Evolutionary conservation across 805 yeast species (phyloP).

Genomic region (Yarrowia hollandica): DNA sequence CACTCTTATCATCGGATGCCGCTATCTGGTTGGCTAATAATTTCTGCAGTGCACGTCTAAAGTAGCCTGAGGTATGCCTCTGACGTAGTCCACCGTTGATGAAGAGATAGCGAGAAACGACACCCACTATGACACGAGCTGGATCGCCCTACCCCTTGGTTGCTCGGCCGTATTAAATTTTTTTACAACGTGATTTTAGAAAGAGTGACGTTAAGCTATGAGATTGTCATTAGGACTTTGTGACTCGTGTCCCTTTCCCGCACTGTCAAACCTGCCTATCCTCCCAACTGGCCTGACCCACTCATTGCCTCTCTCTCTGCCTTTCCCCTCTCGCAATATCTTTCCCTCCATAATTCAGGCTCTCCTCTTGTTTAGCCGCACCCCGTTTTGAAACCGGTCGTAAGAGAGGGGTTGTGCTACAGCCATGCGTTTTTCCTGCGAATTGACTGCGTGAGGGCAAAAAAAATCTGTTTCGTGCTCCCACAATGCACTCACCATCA

Average conservation of each 20-base stretch:
- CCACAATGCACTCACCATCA: constrained; percentile 3
- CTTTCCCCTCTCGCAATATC: constrained; percentile 25
- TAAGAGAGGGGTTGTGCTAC: constrained; percentile 22
- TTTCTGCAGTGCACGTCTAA: constrained; percentile 21
- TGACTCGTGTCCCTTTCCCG: neutral
- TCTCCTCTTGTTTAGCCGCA: constrained; percentile 23
- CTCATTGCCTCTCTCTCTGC: neutral
- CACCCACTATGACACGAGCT: neutral
- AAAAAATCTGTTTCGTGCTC: neutral
- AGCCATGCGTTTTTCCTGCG: constrained; percentile 3
- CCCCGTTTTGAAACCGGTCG: constrained; percentile 2
- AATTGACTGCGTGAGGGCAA: neutral
- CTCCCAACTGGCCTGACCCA: constrained; percentile 13
- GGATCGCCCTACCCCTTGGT: constrained; percentile 1
- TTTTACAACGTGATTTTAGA: neutral
- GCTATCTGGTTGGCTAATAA: constrained; percentile 13
- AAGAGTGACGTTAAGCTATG: neutral
- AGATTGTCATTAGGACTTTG: neutral
- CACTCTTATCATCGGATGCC: constrained; percentile 23
- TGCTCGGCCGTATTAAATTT: neutral
- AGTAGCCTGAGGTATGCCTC: constrained; percentile 11
- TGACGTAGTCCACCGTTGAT: constrained; percentile 25
- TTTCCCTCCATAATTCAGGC: neutral
- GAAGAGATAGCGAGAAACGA: constrained; percentile 1
- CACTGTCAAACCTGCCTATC: neutral